Evolutionary conservation across 805 yeast species (phyloP), one percentile per base, ranked within the genome.

Genomic region (Yarrowia sp.): DNA sequence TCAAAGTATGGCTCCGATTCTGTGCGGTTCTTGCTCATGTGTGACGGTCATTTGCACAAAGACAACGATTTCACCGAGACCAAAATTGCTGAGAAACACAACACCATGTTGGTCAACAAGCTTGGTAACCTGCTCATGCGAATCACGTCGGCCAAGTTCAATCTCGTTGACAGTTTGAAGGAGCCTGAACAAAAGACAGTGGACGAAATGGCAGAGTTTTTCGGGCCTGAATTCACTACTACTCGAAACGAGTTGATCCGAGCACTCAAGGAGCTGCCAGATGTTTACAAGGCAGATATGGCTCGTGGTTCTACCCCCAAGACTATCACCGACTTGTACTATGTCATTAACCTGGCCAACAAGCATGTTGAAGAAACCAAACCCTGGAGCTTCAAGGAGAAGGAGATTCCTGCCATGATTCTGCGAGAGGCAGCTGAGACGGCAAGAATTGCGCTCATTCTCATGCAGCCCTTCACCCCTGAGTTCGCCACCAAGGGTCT

Each of bases 11-110:
- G 92, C 0, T 74, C 89, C 0, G 81, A 78, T 56, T 66, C 75
- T 1, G 76, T 92, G 44, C 80, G 97, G 67, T 86, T 90, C 75
- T 91, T 86, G 72, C 76, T 95, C 66, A 81, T 87, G 75, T 89
- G 87, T 69, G 87, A 87, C 72, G 87, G 96, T 0, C 85, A 86
- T 38, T 75, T 95, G 35, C 87, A 84, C 26, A 80, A 83, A 30
- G 99, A 95, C 75, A 84, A 92, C 69, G 92, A 92, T 69, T 95
- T 87, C 73, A 82, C 86, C 33, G 89, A 87, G 59, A 81, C 76
- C 16, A 80, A 96, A 67, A 85, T 84, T 35, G 54, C 71, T 9
- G 71, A 70, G 56, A 66, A 78, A 12, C 77, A 79, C 68, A 75
- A 77, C 58, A 70, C 74, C 21, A 83, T 85, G 69, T 78, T 93